Conservation (phyloP, 148 eudicot genomes). For the Limonium bicolor region DNA sequence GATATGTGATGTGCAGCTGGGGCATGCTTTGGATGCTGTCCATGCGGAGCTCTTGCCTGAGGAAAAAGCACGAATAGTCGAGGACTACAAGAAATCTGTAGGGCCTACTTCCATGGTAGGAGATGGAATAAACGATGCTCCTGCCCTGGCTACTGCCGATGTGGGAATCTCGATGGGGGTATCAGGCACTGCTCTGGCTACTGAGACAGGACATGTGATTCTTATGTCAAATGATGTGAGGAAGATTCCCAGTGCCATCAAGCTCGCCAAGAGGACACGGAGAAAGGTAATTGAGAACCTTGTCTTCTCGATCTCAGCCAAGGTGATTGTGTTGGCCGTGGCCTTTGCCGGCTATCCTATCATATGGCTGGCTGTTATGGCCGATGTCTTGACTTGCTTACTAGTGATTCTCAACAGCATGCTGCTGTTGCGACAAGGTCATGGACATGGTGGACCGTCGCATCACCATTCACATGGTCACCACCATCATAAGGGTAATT, state of each 20-base stretch:
- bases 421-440: constrained; percentile 37
- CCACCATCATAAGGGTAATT: constrained; percentile 21
- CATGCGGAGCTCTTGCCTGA: constrained; percentile 75
- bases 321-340: constrained; percentile 43
- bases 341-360: constrained; percentile 74
- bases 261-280: constrained; percentile 40
- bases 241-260: constrained; percentile 44
- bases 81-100: constrained; percentile 31
- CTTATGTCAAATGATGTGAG: constrained; percentile 83
- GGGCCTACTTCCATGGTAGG: constrained; percentile 83
- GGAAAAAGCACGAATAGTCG: constrained; percentile 55
- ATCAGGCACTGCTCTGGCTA: constrained; percentile 88
- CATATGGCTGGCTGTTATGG: constrained; percentile 88
- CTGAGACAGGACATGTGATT: constrained; percentile 67
- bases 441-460: constrained; percentile 5
- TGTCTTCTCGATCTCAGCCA: constrained; percentile 35
- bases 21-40: constrained; percentile 37
- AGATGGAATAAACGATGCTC: constrained; percentile 93
- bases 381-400: constrained; percentile 66
- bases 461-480: constrained; percentile 10
- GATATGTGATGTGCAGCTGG: constrained; percentile 44
- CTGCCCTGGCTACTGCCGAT: constrained; percentile 84
- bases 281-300: constrained; percentile 60
- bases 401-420: constrained; percentile 78
- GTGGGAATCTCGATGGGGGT: constrained; percentile 96